Conservation (phyloP, 140 eudicot genomes). For the Oenanthe javanica region DNA sequence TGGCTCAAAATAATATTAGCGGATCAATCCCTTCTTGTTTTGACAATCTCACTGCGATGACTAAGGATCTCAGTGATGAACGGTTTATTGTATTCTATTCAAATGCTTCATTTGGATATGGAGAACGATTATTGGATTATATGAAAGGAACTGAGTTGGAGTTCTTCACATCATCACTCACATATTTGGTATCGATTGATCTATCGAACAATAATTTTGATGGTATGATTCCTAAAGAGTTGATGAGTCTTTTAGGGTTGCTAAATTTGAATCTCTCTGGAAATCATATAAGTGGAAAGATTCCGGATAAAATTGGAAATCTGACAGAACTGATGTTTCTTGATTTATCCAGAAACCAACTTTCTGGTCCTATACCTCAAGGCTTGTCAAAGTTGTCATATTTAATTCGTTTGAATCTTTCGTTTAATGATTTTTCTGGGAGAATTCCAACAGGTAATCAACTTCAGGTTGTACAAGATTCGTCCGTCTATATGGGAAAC, state of each 20-base stretch:
- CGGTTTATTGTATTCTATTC: neutral
- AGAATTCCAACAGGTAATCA: conserved; percentile 22
- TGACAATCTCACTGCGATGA: conserved; percentile 7
- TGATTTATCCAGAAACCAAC: conserved; percentile 22
- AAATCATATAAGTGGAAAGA: conserved; percentile 18
- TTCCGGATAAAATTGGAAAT: conserved; percentile 17
- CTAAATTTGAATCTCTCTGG: conserved; percentile 10
- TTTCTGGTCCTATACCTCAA: conserved; percentile 26
- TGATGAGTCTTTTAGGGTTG: conserved; percentile 11
- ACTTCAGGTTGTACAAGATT: conserved; percentile 15
- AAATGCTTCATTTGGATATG: neutral
- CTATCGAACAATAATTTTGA: conserved; percentile 19
- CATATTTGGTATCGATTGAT: conserved; percentile 15
- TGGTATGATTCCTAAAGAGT: conserved; percentile 23
- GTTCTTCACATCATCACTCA: neutral
- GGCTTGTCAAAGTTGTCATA: conserved; percentile 8
- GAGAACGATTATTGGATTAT: neutral
- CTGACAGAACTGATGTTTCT: conserved; percentile 19
- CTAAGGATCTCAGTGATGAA: neutral
- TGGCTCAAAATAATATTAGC: neutral
- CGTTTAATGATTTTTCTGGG: conserved; percentile 25
- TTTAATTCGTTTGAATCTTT: conserved; percentile 21
- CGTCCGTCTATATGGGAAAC: conserved; percentile 13
- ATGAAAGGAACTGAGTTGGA: conserved; percentile 15
- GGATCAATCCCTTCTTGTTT: conserved; percentile 6